Evolutionary conservation across 2,329 filamentous ascomycete genomes (phyloP).

Genomic region (Talaromyces sp.): DNA sequence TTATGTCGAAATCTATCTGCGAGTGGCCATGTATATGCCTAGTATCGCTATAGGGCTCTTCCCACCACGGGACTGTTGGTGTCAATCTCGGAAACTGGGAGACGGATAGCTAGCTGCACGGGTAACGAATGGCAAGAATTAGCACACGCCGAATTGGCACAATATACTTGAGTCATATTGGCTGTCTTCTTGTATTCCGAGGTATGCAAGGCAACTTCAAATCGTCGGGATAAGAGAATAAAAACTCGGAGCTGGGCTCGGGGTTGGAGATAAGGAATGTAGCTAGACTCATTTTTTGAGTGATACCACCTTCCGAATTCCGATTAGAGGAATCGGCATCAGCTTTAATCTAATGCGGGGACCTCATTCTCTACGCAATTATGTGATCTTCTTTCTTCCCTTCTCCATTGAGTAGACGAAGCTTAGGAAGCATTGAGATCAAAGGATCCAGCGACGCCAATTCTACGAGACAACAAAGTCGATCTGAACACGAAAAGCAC

Average conservation of each 20-base stretch:
- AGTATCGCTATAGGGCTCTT: not conserved
- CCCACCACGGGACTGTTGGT: not conserved
- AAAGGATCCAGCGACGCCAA: not conserved
- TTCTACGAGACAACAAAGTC: not conserved
- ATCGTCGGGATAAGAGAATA: not conserved
- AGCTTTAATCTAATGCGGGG: not conserved
- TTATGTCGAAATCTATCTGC: not conserved
- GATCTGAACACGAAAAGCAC: not conserved
- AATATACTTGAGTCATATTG: no score
- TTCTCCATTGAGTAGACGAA: not conserved
- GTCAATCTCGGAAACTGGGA: not conserved
- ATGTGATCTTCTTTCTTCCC: no score
- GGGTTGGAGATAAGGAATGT: not conserved
- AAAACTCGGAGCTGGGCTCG: not conserved
- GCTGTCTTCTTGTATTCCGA: not conserved
- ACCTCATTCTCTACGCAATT: not conserved
- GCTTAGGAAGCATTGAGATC: no score
- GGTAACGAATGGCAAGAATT: no score
- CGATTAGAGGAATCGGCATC: not conserved
- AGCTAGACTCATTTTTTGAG: not conserved
- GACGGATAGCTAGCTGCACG: no score
- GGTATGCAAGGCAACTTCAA: not conserved
- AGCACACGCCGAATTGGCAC: no score
- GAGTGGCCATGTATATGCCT: not conserved
- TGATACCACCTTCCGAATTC: slow-evolving; percentile 14